phyloP scores from a whole-genome alignment of 2,329 filamentous ascomycete genomes.

The Cladosporium austrohemisphaericum region DNA sequence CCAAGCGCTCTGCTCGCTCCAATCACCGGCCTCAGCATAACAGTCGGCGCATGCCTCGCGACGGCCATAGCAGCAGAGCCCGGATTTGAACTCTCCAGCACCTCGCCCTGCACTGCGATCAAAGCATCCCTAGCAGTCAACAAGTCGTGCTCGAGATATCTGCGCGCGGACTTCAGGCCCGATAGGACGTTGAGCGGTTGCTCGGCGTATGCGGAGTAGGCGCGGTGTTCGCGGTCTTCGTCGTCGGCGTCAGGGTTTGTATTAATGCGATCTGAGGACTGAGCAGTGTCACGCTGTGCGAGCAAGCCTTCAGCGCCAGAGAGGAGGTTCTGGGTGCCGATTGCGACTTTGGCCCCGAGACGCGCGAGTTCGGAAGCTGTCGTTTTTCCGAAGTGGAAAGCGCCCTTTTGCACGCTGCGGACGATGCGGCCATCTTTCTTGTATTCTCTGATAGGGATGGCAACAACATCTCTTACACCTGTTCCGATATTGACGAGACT shows the following conservation, averaged over 20 bases:
- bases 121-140: constrained; percentile 83
- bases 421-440: constrained; percentile 89
- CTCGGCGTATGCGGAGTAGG: constrained; percentile 87
- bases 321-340: constrained; percentile 90
- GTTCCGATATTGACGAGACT: constrained; percentile 87
- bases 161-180: constrained; percentile 77
- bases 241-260: constrained; percentile 45
- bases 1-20: constrained; percentile 85
- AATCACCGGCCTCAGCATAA: constrained; percentile 85
- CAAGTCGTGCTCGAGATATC: constrained; percentile 81
- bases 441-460: constrained; percentile 89
- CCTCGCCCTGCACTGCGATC: constrained; percentile 87
- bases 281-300: constrained; percentile 30
- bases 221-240: constrained; percentile 68
- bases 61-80: constrained; percentile 76
- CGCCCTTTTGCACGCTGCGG: constrained; percentile 87
- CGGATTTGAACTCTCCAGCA: constrained; percentile 80
- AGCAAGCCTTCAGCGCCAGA: constrained; percentile 84
- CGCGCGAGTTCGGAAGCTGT: constrained; percentile 94
- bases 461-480: constrained; percentile 79
- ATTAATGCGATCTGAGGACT: constrained; percentile 15
- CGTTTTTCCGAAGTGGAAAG: constrained; percentile 82
- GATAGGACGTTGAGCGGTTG: constrained; percentile 87
- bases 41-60: constrained; percentile 78
- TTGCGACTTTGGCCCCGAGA: constrained; percentile 86